These are phyloP conservation scores for Suhomyces prunicola DNA, from an alignment of 805 yeast species.

Conservation along the genomic window DNA sequence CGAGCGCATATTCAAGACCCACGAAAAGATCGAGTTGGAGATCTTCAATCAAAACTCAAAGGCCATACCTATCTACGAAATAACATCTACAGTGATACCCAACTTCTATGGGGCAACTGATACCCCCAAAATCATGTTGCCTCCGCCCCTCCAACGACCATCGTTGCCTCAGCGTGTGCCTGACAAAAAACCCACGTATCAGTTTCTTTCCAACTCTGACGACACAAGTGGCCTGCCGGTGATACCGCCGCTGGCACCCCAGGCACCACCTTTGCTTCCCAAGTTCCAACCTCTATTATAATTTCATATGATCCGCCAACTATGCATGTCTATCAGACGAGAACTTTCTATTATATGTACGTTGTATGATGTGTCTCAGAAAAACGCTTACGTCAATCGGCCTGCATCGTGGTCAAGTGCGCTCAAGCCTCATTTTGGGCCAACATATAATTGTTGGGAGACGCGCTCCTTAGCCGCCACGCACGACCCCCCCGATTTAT, in stretches of 20 bases:
- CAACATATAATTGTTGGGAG: slow-evolving; percentile 15
- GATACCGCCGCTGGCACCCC: slow-evolving; percentile 11
- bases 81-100: slow-evolving; percentile 31
- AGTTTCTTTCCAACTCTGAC: slow-evolving; percentile 20
- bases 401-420: background rate
- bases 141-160: slow-evolving; percentile 27
- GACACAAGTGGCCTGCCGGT: slow-evolving; percentile 10
- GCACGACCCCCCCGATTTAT: background rate
- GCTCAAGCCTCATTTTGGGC: slow-evolving; percentile 10
- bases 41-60: slow-evolving; percentile 32
- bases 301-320: background rate
- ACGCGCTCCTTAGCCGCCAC: background rate
- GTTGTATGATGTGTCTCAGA: background rate
- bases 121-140: slow-evolving; percentile 27
- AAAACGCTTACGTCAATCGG: slow-evolving; percentile 2
- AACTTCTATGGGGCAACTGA: slow-evolving; percentile 8
- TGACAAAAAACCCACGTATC: slow-evolving; percentile 6
- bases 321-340: background rate
- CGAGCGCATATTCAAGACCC: slow-evolving; percentile 34
- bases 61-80: slow-evolving; percentile 35
- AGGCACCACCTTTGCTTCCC: slow-evolving; percentile 26
- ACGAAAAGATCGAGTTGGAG: slow-evolving; percentile 34
- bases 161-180: slow-evolving; percentile 10
- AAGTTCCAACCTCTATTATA: slow-evolving; percentile 31
- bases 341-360: background rate